Evolutionary conservation across 441 rosid species (phyloP), one percentile per base, ranked within the genome.

Genomic region (California macrophylla): DNA sequence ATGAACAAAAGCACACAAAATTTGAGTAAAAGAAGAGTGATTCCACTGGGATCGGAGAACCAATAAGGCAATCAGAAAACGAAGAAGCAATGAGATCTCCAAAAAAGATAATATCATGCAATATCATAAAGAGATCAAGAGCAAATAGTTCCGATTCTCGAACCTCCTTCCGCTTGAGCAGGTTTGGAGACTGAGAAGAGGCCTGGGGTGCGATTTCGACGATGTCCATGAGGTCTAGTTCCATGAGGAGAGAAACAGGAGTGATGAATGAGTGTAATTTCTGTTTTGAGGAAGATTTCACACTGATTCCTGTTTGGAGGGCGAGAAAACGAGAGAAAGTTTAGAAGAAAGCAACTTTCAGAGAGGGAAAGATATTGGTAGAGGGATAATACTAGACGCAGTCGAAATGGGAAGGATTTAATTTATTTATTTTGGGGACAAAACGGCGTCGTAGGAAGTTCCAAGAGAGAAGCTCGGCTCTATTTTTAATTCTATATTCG

Each of bases 111-210:
- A n/a, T n/a, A n/a, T n/a, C n/a, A n/a, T 38, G 15, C 13, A 13
- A 36, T 36, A 36, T 12, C 30, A 29, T 0, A 20, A 13, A 30
- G 61, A 56, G 25, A 45, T 5, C 45, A 24, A 63, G 66, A 72
- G 4, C 30, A 71, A 52, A 36, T 25, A 24, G 10, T 15, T 15
- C 40, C 18, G 69, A 52, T 50, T n/a, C 66, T 24, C 32, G 8
- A 9, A 92, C 98, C 98, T 87, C 80, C 30, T 79, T 80, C 1
- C 72, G 74, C 71, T 77, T 85, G 30, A 64, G 69, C 69, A 72
- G 75, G 36, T 45, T 75, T 34, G 81, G 75, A 68, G 78, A 13
- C 67, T 79, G 79, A 69, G 72, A 74, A 25, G 66, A 29, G 20
- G 6, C 56, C 74, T 84, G 85, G 30, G 86, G 79, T 64, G 84